A percentile compares a stretch with the other conserved stretches of the same genome.
These are phyloP conservation scores for Picochlorum sp. DNA, from an alignment of 139 green algal genomes.

Conservation along the genomic window DNA sequence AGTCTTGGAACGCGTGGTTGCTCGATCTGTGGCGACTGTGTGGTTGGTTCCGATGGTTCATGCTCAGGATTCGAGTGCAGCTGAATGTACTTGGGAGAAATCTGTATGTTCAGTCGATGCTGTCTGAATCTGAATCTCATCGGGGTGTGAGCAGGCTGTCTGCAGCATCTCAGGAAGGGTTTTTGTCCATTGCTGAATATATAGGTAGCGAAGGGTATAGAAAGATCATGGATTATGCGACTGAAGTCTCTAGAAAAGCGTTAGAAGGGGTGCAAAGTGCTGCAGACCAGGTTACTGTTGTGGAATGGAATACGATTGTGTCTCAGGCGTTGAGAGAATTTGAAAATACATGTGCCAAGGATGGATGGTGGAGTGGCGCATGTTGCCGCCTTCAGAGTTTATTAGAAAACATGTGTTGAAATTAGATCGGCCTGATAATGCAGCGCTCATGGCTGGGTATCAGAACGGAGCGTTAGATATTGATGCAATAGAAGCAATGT, in stretches of 20 bases:
- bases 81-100: slow-evolving; percentile 68
- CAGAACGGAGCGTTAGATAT: slow-evolving; percentile 22
- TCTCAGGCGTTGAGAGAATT: too few relatives aligned
- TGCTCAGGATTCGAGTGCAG: slow-evolving; percentile 61
- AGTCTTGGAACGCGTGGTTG: slow-evolving; percentile 42
- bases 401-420: slow-evolving; percentile 9
- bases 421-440: slow-evolving; percentile 18
- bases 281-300: background rate
- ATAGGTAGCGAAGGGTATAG: slow-evolving; percentile 21
- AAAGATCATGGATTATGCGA: background rate
- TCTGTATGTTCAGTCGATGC: slow-evolving; percentile 56
- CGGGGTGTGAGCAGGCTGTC: slow-evolving; percentile 7
- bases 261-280: background rate
- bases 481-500: slow-evolving; percentile 27
- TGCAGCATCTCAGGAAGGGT: slow-evolving; percentile 31
- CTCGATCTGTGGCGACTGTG: slow-evolving; percentile 21
- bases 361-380: slow-evolving; percentile 2
- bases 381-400: slow-evolving; percentile 14
- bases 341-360: too few relatives aligned
- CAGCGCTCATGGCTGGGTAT: slow-evolving; percentile 18
- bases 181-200: slow-evolving; percentile 40
- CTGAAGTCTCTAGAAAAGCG: slow-evolving; percentile 10
- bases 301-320: background rate
- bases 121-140: slow-evolving; percentile 22
- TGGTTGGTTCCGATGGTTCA: slow-evolving; percentile 62